A percentile compares a stretch with the other conserved stretches of the same genome.
These are phyloP conservation scores for Starmerella etchellsii DNA, from an alignment of 805 yeast genomes.

Conservation along the genomic window DNA sequence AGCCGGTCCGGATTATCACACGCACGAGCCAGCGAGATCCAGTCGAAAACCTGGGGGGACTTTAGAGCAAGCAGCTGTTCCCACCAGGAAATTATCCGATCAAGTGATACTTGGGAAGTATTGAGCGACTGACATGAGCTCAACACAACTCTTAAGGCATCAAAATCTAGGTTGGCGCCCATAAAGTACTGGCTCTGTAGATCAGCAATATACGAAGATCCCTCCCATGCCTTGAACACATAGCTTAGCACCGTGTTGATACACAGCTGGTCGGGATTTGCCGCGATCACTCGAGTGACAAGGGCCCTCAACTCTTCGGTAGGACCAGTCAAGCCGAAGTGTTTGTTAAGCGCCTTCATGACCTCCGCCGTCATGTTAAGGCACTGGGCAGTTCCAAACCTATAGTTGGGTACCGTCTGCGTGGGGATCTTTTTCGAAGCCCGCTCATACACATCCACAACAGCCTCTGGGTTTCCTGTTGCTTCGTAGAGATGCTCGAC, in stretches of 20 bases:
- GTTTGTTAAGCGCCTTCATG: constrained; percentile 8
- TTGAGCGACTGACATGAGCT: constrained; percentile 12
- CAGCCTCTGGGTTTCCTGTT: constrained; percentile 8
- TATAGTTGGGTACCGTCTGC: neutral
- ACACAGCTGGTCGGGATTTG: constrained; percentile 7
- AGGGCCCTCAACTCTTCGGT: constrained; percentile 4
- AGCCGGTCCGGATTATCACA: constrained; percentile 17
- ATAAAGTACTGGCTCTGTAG: constrained; percentile 11
- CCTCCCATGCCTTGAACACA: constrained; percentile 18
- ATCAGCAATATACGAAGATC: constrained; percentile 10
- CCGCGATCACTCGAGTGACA: constrained; percentile 4
- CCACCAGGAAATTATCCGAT: constrained; percentile 16
- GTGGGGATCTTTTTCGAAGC: constrained; percentile 9
- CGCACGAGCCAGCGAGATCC: constrained; percentile 19
- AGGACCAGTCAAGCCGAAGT: constrained; percentile 16
- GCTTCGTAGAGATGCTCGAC: constrained; percentile 8
- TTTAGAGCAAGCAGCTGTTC: constrained; percentile 4
- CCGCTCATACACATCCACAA: constrained; percentile 11
- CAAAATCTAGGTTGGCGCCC: constrained; percentile 7
- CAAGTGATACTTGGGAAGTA: constrained; percentile 2
- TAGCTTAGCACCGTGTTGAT: constrained; percentile 16
- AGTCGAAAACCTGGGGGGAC: constrained; percentile 17
- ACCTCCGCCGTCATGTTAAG: constrained; percentile 14
- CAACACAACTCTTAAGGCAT: constrained; percentile 18
- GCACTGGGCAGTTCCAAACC: constrained; percentile 9